Evolutionary conservation across 1,139 yeast species (phyloP).

Genomic region (Kluyveromyces marxianus): DNA sequence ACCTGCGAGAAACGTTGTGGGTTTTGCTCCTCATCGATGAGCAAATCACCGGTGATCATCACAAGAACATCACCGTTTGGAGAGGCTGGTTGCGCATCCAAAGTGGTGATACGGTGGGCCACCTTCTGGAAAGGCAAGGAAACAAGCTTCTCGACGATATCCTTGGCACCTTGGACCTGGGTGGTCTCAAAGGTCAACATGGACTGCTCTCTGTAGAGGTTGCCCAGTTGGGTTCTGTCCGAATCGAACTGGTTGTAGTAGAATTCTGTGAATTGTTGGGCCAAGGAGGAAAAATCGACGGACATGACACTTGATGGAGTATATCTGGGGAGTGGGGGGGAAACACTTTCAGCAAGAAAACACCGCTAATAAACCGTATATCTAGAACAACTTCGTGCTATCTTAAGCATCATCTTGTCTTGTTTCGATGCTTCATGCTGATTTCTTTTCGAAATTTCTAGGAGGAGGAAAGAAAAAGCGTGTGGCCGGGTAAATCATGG

Average conservation of each 20-base stretch:
- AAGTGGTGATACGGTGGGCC: slow-evolving; percentile 83
- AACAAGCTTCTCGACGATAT: slow-evolving; percentile 81
- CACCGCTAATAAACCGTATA: background rate
- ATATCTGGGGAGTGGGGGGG: background rate
- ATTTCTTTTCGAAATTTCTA: too few species aligned
- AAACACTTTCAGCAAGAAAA: background rate
- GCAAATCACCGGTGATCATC: slow-evolving; percentile 94
- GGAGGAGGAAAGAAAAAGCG: too few species aligned
- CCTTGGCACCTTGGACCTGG: slow-evolving; percentile 90
- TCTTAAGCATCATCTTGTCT: too few species aligned
- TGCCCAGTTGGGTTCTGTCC: slow-evolving; percentile 88
- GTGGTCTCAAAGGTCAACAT: slow-evolving; percentile 96
- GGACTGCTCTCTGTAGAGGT: slow-evolving; percentile 91
- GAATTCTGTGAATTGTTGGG: slow-evolving; percentile 80
- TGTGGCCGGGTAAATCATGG: too few species aligned
- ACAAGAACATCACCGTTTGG: slow-evolving; percentile 91
- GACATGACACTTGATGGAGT: slow-evolving; percentile 17
- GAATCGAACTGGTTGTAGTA: slow-evolving; percentile 93
- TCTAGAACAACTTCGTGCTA: too few species aligned
- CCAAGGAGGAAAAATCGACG: slow-evolving; percentile 63
- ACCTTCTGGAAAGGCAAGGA: slow-evolving; percentile 89
- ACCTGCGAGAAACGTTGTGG: slow-evolving; percentile 96
- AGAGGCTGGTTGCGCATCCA: slow-evolving; percentile 97
- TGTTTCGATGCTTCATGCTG: too few species aligned
- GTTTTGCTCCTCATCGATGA: slow-evolving; percentile 85